These are phyloP conservation scores for Prunus persica DNA, from an alignment of 306 rosid species.

Conservation along the genomic window Prunus_persica_NCBIv2 NC_034014.1:3550501-3551000, in stretches of 20 bases:
- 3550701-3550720: not conserved
- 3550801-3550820: constrained; percentile 5
- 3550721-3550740: not conserved
- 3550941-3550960: constrained; percentile 29
- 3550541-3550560: no score
- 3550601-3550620: not conserved
- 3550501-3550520: no score
- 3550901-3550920: constrained; percentile 63
- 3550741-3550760: constrained; percentile 9
- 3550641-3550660: constrained; percentile 1
- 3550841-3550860: constrained; percentile 1
- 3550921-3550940: constrained; percentile 56
- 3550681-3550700: constrained; percentile 47
- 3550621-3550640: constrained; percentile 27
- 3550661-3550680: constrained; percentile 33
- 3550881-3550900: constrained; percentile 60
- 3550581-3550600: not conserved
- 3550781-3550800: not conserved
- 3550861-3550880: no score
- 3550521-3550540: no score
- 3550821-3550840: constrained; percentile 21
- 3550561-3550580: not conserved
- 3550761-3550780: not conserved
- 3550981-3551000: constrained; percentile 35
- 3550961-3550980: constrained; percentile 39